A percentile compares a stretch with the other conserved stretches of the same genome.
These are phyloP conservation scores for Pestalotiopsis sp. DNA, from an alignment of 2,329 filamentous ascomycete species.

Conservation along the genomic window DNA sequence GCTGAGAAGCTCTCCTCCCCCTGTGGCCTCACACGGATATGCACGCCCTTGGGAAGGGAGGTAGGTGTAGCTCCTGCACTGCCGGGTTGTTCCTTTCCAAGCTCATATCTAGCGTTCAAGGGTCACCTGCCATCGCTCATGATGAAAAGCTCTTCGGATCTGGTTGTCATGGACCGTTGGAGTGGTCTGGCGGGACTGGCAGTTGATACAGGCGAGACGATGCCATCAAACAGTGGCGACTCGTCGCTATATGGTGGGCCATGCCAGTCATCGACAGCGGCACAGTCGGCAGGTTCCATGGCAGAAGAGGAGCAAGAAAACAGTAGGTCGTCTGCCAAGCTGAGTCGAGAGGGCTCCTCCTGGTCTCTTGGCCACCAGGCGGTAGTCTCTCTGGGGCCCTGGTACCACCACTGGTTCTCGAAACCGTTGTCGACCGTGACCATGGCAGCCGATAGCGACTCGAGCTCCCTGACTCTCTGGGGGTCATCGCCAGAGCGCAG, in stretches of 20 bases:
- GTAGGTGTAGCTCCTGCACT: no score
- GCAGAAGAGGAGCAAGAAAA: constrained; percentile 19
- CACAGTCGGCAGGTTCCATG: constrained; percentile 23
- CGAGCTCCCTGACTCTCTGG: constrained; percentile 42
- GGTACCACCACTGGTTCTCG: constrained; percentile 61
- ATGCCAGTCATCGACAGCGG: constrained; percentile 16
- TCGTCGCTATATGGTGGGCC: constrained; percentile 15
- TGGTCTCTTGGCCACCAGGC: constrained; percentile 22
- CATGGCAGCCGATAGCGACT: constrained; percentile 53
- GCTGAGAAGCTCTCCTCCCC: no score
- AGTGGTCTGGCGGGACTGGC: constrained; percentile 28
- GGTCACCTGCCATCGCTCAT: not conserved
- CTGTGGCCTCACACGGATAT: no score
- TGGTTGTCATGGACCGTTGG: constrained; percentile 39
- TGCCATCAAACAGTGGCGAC: constrained; percentile 17
- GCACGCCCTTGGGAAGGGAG: no score
- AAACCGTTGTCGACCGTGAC: constrained; percentile 62
- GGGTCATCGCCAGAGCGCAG: constrained; percentile 35
- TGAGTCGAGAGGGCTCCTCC: constrained; percentile 20
- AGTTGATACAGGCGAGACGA: constrained; percentile 42
- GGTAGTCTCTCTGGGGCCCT: constrained; percentile 38
- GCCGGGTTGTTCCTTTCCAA: no score
- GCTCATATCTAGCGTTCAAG: no score
- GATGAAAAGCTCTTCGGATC: constrained; percentile 44
- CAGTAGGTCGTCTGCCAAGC: constrained; percentile 28